phyloP scores from a whole-genome alignment of 2,329 filamentous ascomycete genomes.

The Penicillium freii region DNA sequence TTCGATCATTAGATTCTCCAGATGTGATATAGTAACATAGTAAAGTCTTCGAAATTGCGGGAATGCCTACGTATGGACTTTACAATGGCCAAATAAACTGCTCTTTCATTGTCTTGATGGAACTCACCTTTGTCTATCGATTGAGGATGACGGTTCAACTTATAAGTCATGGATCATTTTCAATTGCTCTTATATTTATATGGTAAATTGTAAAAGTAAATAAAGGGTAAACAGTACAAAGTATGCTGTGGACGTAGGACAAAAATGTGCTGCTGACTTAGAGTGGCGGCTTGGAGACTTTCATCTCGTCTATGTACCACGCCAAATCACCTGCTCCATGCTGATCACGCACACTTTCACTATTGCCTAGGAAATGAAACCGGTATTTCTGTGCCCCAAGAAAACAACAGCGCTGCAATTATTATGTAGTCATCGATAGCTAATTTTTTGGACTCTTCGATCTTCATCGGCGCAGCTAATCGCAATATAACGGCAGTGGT shows the following conservation, averaged over 20 bases:
- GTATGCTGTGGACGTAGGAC: background rate
- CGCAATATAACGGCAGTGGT: background rate
- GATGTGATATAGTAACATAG: background rate
- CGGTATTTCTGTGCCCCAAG: slow-evolving; percentile 2
- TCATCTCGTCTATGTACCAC: background rate
- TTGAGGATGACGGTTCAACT: background rate
- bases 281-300: background rate
- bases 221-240: background rate
- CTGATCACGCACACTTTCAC: slow-evolving; percentile 3
- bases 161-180: background rate
- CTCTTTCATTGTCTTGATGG: background rate
- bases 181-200: background rate
- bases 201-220: background rate
- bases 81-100: background rate
- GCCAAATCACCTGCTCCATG: background rate
- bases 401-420: background rate
- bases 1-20: background rate
- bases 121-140: background rate
- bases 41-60: no score
- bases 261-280: background rate
- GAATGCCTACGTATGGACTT: background rate
- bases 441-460: background rate
- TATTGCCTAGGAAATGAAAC: slow-evolving; percentile 21
- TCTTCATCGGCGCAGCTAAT: background rate
- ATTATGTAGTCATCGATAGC: background rate